A percentile compares a stretch with the other conserved stretches of the same genome.
Evolutionary conservation across 1,284 basidiomycete species (phyloP).

Genomic region (Phenoliferia sp.): DNA sequence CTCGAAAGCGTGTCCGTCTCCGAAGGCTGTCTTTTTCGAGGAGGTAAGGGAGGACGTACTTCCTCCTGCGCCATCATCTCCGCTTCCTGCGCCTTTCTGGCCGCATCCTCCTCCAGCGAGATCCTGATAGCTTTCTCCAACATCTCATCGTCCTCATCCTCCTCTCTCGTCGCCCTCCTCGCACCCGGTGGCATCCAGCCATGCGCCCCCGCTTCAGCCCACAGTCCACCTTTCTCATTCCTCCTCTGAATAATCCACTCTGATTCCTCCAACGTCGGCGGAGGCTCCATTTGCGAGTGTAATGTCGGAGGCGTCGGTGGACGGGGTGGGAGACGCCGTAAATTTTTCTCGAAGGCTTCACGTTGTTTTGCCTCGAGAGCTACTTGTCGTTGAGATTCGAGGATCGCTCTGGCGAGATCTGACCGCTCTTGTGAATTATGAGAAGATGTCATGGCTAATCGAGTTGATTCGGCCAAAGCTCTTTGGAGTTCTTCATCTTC

Average conservation of each 20-base stretch:
- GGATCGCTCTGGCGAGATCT: conserved; percentile 2
- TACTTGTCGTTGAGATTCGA: not conserved
- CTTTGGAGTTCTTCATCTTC: conserved; percentile 4
- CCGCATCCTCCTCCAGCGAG: conserved; percentile 23
- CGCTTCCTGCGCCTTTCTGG: conserved; percentile 3
- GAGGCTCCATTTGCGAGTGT: conserved; percentile 1
- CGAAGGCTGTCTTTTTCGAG: not conserved
- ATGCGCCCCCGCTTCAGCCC: conserved; percentile 8
- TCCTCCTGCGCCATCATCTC: not conserved
- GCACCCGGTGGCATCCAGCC: conserved; percentile 23
- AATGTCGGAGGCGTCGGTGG: not conserved
- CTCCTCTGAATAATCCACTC: not conserved
- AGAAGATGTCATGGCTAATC: not conserved
- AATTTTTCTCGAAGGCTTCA: not conserved
- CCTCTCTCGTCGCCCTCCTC: conserved; percentile 10
- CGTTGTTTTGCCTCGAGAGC: not conserved
- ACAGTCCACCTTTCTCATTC: conserved; percentile 5
- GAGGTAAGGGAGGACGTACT: not conserved
- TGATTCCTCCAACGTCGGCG: conserved; percentile 7
- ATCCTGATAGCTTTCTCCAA: conserved; percentile 25
- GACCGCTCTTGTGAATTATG: not conserved
- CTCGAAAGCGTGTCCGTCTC: no score
- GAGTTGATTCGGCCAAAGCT: not conserved
- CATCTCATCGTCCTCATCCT: conserved; percentile 23
- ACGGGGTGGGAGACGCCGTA: not conserved